A percentile compares a stretch with the other conserved stretches of the same genome.
Conservation (phyloP, 495 filamentous ascomycete genomes). For the Apiosordaria backusii region DNA sequence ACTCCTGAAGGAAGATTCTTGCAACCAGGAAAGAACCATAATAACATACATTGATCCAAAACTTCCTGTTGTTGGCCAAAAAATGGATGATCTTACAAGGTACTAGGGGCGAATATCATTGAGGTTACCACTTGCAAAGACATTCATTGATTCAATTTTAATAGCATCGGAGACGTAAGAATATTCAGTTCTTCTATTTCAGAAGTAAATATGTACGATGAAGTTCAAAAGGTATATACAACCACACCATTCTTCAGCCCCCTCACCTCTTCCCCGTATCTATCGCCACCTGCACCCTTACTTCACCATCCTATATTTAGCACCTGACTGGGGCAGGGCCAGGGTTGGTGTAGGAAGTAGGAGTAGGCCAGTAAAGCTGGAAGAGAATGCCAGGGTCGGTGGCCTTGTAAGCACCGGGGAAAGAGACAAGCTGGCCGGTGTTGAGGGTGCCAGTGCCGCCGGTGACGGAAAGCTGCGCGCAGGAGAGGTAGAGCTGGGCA, state of each 20-base stretch:
- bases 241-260: not conserved
- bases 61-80: too few species aligned
- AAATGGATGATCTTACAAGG: too few species aligned
- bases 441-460: conserved; percentile 39
- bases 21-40: too few species aligned
- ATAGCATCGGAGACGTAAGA: too few species aligned
- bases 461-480: conserved; percentile 43
- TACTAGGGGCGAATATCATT: too few species aligned
- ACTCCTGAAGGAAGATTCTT: too few species aligned
- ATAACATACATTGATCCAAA: too few species aligned
- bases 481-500: conserved; percentile 54
- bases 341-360: conserved; percentile 36
- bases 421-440: conserved; percentile 38
- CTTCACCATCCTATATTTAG: conserved; percentile 8
- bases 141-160: too few species aligned
- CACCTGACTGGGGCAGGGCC: conserved; percentile 32
- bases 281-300: not conserved
- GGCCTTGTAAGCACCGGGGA: conserved; percentile 44
- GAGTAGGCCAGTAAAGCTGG: conserved; percentile 43
- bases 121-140: too few species aligned
- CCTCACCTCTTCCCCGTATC: not conserved
- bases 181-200: too few species aligned
- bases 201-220: too few species aligned
- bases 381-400: conserved; percentile 46
- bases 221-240: too few species aligned